Base-by-base conservation (phyloP, 805 yeast species). In the Saccharomycopsis guyanensis region DNA sequence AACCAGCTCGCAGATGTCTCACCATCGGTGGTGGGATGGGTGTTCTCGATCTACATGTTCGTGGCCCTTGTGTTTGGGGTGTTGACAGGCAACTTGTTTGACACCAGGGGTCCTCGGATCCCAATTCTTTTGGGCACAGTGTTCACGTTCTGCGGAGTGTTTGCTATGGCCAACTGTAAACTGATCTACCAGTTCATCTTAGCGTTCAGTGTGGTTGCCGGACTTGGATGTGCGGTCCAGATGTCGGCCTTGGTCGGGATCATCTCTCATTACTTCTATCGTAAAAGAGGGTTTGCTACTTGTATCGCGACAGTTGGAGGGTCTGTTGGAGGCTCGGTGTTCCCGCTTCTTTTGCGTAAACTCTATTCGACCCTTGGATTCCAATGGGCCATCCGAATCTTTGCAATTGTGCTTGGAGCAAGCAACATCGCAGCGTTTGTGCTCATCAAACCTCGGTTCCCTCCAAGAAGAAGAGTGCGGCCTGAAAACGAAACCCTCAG, bases 1-100 rank as follows among this genome's bases (percentile, higher is more conserved):
- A 72, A 80, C 56, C 79, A 78, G 50, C 65, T 83, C 47, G 56
- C 57, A 4, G 53, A 66, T 29, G 59, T 68, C 19, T 59, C 71
- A 13, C 66, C 76, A 13, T 67, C 80, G 18, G 59, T 75, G 2
- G 66, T 81, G 3, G 76, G 86, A 1, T 84, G 91, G 93, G 74
- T 83, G 47, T 84, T 83, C 56, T 72, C 64, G 3, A 53, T 63
- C 7, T 57, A 56, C 42, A 52, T 62, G 1, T 58, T 59, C 24
- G 47, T 58, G n/a, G 53, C 62, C 4, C 57, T 57, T 39, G 55
- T 61, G 1, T 51, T 66, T 4, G 60, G 67, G 18, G 58, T 72
- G 38, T 57, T 72, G 36, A 65, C 70, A 4, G 78, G 79, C 2
- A 64, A 66, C 2, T 58, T 71, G 15, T 72, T 73, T 53, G 79